Conservation (phyloP, 2,329 filamentous ascomycete genomes). For the Aspergillus phoenicis region DNA sequence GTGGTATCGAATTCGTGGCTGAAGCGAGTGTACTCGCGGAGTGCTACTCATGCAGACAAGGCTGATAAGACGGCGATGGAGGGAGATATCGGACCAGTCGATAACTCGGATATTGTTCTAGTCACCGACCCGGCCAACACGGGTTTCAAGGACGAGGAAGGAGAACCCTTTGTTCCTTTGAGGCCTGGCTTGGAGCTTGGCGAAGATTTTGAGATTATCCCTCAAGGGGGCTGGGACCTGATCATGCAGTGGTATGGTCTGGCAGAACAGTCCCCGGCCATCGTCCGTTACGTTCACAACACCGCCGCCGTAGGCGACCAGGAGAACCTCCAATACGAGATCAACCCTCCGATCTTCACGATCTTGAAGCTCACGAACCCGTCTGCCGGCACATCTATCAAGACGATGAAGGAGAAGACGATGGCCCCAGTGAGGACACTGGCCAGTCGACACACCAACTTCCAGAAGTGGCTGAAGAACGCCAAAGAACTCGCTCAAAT, state of each 20-base stretch:
- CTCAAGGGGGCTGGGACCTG: conserved; percentile 77
- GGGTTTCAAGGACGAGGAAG: conserved; percentile 49
- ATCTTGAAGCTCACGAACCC: conserved; percentile 73
- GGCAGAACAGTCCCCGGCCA: conserved; percentile 67
- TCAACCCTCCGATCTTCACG: conserved; percentile 81
- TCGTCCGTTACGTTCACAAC: conserved; percentile 77
- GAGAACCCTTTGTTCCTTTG: conserved; percentile 68
- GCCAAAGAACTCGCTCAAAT: conserved; percentile 71
- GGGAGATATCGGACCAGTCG: conserved; percentile 74
- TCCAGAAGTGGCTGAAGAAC: conserved; percentile 73
- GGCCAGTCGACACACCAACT: conserved; percentile 69
- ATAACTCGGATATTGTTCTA: conserved; percentile 81
- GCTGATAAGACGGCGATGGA: conserved; percentile 62
- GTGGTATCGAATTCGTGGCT: conserved; percentile 82
- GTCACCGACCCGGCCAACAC: conserved; percentile 50
- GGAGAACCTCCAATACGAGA: conserved; percentile 78
- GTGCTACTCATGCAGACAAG: conserved; percentile 58
- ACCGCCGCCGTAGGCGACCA: conserved; percentile 61
- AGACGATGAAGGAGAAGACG: conserved; percentile 62
- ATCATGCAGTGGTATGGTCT: conserved; percentile 82
- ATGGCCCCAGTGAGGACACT: conserved; percentile 67
- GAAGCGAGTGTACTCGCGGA: conserved; percentile 68
- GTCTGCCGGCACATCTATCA: conserved; percentile 60
- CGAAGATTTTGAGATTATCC: conserved; percentile 77
- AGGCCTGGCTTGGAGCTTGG: conserved; percentile 64